Percentiles rank a stretch among this genome's conserved stretches.
Evolutionary conservation across 106 monocot genomes (phyloP).

Genomic region (Posidonia australis): DNA sequence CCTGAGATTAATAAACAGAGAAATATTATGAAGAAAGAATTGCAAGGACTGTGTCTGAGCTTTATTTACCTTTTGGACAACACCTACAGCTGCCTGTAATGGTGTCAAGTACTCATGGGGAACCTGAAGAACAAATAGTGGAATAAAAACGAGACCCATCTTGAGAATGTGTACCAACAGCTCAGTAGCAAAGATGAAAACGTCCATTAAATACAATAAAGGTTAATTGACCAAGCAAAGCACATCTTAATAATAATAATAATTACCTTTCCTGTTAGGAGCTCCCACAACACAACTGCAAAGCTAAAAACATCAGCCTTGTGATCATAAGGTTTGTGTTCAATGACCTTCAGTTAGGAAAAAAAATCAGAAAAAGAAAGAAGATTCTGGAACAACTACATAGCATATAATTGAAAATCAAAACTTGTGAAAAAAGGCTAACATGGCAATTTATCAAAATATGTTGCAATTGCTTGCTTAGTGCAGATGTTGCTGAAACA

Average conservation of each 20-base stretch:
- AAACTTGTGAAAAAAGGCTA: too few species aligned
- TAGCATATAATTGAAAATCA: background rate
- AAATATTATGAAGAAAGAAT: too few species aligned
- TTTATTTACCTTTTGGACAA: constrained; percentile 68
- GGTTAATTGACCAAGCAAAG: background rate
- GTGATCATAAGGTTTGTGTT: constrained; percentile 92
- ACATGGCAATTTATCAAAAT: too few species aligned
- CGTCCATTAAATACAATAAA: background rate
- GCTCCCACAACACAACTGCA: constrained; percentile 74
- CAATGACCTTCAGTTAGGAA: constrained; percentile 65
- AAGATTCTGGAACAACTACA: background rate
- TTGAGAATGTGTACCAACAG: background rate
- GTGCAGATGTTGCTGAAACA: too few species aligned
- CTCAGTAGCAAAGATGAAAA: background rate
- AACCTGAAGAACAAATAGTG: constrained; percentile 32
- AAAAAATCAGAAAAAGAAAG: background rate
- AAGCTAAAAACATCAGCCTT: constrained; percentile 99
- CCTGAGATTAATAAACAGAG: too few species aligned
- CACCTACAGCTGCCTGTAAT: constrained; percentile 86
- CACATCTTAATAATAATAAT: background rate
- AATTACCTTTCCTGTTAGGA: constrained; percentile 77
- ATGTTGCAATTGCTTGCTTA: too few species aligned
- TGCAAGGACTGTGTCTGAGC: too few species aligned
- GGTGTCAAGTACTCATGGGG: constrained; percentile 88
- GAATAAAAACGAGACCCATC: background rate